Evolutionary conservation across 805 yeast genomes (phyloP).

Genomic region (Candida ficus): DNA sequence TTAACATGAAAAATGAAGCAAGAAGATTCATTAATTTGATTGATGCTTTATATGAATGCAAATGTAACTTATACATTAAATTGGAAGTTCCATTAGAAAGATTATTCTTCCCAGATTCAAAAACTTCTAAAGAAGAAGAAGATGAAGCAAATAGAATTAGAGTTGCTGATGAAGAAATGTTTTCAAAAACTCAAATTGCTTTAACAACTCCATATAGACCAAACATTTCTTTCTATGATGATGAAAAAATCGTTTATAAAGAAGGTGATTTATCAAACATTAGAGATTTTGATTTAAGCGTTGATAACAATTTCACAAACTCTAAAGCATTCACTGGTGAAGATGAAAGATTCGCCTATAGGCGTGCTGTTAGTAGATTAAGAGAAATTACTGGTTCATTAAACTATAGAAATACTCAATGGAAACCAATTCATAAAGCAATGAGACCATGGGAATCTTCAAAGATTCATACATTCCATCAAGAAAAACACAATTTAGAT

Average conservation of each 20-base stretch:
- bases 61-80: slow-evolving; percentile 53
- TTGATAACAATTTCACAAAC: slow-evolving; percentile 37
- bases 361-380: slow-evolving; percentile 63
- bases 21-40: slow-evolving; percentile 59
- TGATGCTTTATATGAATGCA: slow-evolving; percentile 66
- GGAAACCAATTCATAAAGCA: slow-evolving; percentile 49
- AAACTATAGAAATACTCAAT: slow-evolving; percentile 45
- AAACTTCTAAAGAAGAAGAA: slow-evolving; percentile 14
- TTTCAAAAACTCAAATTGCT: slow-evolving; percentile 55
- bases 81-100: slow-evolving; percentile 43
- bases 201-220: slow-evolving; percentile 64
- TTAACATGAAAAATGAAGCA: slow-evolving; percentile 61
- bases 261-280: slow-evolving; percentile 21
- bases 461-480: slow-evolving; percentile 17
- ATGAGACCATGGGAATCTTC: slow-evolving; percentile 56
- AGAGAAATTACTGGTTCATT: slow-evolving; percentile 51
- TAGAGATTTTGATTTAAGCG: slow-evolving; percentile 17
- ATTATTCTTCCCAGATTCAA: slow-evolving; percentile 58
- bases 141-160: slow-evolving; percentile 33
- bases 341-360: slow-evolving; percentile 70
- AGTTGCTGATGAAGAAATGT: slow-evolving; percentile 67
- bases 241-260: slow-evolving; percentile 32
- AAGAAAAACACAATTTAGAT: slow-evolving; percentile 6
- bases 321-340: slow-evolving; percentile 64
- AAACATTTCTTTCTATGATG: slow-evolving; percentile 58